Percentiles rank a stretch among this genome's conserved stretches.
These are phyloP conservation scores for Vitis amurensis DNA, from an alignment of 164 flowering plant species.

Conservation along the genomic window DNA sequence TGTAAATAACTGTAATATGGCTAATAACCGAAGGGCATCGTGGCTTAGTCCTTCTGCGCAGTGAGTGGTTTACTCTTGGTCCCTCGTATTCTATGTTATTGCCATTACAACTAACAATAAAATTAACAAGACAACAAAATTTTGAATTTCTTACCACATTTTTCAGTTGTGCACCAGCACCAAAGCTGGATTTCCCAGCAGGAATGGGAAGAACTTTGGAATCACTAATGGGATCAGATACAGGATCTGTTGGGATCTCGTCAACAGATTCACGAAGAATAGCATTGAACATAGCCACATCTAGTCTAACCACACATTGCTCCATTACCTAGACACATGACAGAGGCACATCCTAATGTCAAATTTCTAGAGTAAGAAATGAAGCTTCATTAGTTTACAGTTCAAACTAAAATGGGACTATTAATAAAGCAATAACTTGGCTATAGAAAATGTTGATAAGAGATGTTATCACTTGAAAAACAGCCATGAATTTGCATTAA, in stretches of 20 bases:
- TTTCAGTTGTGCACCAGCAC: slow-evolving; percentile 94
- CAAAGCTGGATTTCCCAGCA: slow-evolving; percentile 82
- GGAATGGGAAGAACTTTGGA: slow-evolving; percentile 81
- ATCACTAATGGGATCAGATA: slow-evolving; percentile 91
- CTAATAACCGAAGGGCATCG: too few relatives aligned
- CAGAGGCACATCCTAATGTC: not conserved
- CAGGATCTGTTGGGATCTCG: slow-evolving; percentile 90
- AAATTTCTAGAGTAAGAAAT: not conserved
- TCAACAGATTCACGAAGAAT: slow-evolving; percentile 89
- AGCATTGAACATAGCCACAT: slow-evolving; percentile 99
- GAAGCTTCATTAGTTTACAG: not conserved
- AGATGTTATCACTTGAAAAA: not conserved
- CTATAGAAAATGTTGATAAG: not conserved
- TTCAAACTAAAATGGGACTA: not conserved
- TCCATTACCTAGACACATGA: slow-evolving; percentile 70
- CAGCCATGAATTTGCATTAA: not conserved
- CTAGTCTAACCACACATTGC: slow-evolving; percentile 82
- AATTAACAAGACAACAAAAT: not conserved
- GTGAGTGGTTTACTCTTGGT: too few relatives aligned
- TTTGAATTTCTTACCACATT: slow-evolving; percentile 62
- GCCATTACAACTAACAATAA: slow-evolving; percentile 1
- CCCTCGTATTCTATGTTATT: too few relatives aligned
- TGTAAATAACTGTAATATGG: too few relatives aligned
- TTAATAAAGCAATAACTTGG: not conserved
- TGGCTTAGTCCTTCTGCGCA: too few relatives aligned